A percentile compares a stretch with the other conserved stretches of the same genome.
phyloP scores from a whole-genome alignment of 148 eudicot species.

The Dysphania ambrosioides region DNA sequence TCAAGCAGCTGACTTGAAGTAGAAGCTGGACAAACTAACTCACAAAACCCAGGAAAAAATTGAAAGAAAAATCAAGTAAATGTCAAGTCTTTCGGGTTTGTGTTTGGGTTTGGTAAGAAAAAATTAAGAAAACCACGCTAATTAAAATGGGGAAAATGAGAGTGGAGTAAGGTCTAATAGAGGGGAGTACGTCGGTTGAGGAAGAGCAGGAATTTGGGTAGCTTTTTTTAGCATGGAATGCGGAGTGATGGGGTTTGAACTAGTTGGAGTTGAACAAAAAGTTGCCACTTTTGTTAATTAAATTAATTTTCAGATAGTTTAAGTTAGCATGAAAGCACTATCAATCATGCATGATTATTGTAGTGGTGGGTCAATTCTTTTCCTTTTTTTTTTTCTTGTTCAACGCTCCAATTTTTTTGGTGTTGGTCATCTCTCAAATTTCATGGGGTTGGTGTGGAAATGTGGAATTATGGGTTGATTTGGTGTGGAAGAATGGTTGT shows the following conservation, averaged over 20 bases:
- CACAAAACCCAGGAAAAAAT: slow-evolving; percentile 7
- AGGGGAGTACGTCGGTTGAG: slow-evolving; percentile 33
- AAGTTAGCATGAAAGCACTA: slow-evolving; percentile 3
- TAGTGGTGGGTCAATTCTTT: too few relatives aligned
- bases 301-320: neutral
- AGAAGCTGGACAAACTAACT: slow-evolving; percentile 11
- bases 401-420: neutral
- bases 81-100: too few relatives aligned
- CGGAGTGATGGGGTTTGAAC: slow-evolving; percentile 25
- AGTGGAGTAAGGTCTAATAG: too few relatives aligned
- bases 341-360: neutral
- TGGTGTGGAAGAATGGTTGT: too few relatives aligned
- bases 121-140: slow-evolving; percentile 16
- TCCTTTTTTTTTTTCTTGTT: neutral
- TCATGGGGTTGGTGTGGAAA: too few relatives aligned
- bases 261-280: neutral
- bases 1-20: neutral
- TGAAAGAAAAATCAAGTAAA: slow-evolving; percentile 1
- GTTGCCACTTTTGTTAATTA: neutral
- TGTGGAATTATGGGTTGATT: too few relatives aligned
- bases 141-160: slow-evolving; percentile 19
- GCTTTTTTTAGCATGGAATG: slow-evolving; percentile 40
- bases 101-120: slow-evolving; percentile 12
- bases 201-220: slow-evolving; percentile 6
- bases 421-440: too few relatives aligned